Base-by-base conservation (phyloP, 1,284 basidiomycete species). In the Puccinia novopanici region DNA sequence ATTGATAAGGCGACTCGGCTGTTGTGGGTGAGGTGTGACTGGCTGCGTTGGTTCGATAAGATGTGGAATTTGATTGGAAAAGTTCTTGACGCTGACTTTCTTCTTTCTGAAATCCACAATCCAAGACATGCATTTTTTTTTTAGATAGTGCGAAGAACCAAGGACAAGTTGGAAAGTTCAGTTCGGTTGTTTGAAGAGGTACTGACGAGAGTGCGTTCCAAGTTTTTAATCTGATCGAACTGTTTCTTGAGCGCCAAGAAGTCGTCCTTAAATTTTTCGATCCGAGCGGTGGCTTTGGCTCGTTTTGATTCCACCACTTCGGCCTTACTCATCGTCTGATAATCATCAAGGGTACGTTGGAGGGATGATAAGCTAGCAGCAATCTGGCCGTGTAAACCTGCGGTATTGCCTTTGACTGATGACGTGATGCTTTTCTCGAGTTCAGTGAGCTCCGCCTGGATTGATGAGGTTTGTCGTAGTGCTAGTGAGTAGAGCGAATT, bases 291-390 rank as follows among this genome's bases (percentile, higher is more conserved):
- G 0, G 94, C 95, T 87, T 98, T 98, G 87, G 96, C 94, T 85
- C 94, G 91, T 87, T 96, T 96, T 57, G 92, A 91, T 83, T 93
- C 93, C 75, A 96, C 92, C 84, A 97, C 93, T 86, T 98, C 95
- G 82, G 94, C 89, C 87, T 92, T 92, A 0, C 93, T 93, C 93
- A 98, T 94, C 15, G 92, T 92, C 84, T 97, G 95, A 85, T 96
- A 98, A 85, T 98, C 95, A 83, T 97, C 94, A 82, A 97, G 91
- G 78, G 95, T 93, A 79, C 95, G 88, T 78, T 93, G 91, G 88
- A 98, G 91, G 1, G 93, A 94, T n/a, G 93, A 90, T 24, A 98
- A 88, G 19, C 93, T 94, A 40, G 95, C 94, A 50, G 93, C 93
- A 87, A 98, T 94, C 89, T 97, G 95, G 86, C 94, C 94, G 82